These are phyloP conservation scores for Haplosporangium sp. DNA, from an alignment of 371 early-diverging fungal species.

Conservation along the genomic window DNA sequence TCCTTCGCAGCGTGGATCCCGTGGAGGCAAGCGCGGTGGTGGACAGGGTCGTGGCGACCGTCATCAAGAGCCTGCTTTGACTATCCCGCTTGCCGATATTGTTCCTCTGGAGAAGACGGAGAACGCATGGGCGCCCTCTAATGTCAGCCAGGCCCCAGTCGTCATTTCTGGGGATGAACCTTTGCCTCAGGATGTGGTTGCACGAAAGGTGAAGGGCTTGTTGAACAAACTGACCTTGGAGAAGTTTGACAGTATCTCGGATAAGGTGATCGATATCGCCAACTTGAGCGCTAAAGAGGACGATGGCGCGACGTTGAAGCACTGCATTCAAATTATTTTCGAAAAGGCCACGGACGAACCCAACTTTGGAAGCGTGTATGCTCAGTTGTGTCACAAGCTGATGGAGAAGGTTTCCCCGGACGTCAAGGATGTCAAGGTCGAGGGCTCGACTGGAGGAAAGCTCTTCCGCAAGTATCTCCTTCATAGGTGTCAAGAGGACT, in stretches of 20 bases:
- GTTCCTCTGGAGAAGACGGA: constrained; percentile 84
- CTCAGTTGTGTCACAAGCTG: constrained; percentile 83
- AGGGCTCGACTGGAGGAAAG: constrained; percentile 69
- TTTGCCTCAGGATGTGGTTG: constrained; percentile 65
- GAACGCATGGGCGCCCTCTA: constrained; percentile 85
- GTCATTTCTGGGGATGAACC: constrained; percentile 50
- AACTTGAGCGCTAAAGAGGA: constrained; percentile 74
- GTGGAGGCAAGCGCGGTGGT: constrained; percentile 69
- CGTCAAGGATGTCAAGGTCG: constrained; percentile 66
- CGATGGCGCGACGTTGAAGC: constrained; percentile 76
- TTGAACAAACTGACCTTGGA: constrained; percentile 96
- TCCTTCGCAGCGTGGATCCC: constrained; percentile 58
- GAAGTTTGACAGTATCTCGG: constrained; percentile 88
- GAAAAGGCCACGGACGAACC: constrained; percentile 97
- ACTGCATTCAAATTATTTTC: constrained; percentile 82
- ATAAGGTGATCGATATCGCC: constrained; percentile 85
- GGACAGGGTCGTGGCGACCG: constrained; percentile 70
- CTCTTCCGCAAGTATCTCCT: constrained; percentile 92
- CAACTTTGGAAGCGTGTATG: constrained; percentile 90
- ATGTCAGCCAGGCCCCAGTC: constrained; percentile 20
- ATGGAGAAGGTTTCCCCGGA: constrained; percentile 66
- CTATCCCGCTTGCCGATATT: constrained; percentile 73
- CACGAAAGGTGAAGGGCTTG: constrained; percentile 86
- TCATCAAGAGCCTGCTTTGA: constrained; percentile 64
- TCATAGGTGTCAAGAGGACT: constrained; percentile 91